These are phyloP conservation scores for Eragrostis nindensis DNA, from an alignment of 176 grass and related monocot genomes.

Conservation along the genomic window DNA sequence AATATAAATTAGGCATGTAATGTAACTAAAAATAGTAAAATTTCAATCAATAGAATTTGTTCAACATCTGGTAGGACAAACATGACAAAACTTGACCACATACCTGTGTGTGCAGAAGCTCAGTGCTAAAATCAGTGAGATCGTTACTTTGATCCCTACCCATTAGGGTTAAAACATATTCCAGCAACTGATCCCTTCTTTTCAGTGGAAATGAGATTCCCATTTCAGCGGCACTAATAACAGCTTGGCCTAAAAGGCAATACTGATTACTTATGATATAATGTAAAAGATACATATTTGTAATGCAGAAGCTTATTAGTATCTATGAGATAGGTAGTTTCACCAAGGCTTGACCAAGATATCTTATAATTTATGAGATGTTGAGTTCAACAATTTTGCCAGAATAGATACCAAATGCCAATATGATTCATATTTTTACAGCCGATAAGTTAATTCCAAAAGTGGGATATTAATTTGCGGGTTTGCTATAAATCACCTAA, in stretches of 20 bases:
- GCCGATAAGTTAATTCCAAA: conserved; percentile 5
- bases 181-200: conserved; percentile 91
- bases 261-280: conserved; percentile 28
- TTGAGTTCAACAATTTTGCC: too few species aligned
- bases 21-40: conserved; percentile 2
- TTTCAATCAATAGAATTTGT: conserved; percentile 23
- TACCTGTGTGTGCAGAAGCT: conserved; percentile 93
- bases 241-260: conserved; percentile 72
- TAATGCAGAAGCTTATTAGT: conserved; percentile 30
- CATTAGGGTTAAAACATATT: conserved; percentile 96
- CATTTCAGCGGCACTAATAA: conserved; percentile 90
- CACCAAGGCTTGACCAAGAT: too few species aligned
- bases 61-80: conserved; percentile 10
- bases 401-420: too few species aligned
- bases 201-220: conserved; percentile 96
- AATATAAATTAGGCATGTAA: conserved; percentile 1
- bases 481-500: conserved; percentile 65
- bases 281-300: conserved; percentile 19
- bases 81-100: conserved; percentile 29
- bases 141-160: conserved; percentile 93
- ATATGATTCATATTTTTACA: neutral
- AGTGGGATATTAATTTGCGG: conserved; percentile 5
- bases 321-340: neutral
- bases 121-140: conserved; percentile 83
- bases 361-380: too few species aligned